These are phyloP conservation scores for Calonectria hongkongensis DNA, from an alignment of 2,329 filamentous ascomycete species.

Conservation along the genomic window DNA sequence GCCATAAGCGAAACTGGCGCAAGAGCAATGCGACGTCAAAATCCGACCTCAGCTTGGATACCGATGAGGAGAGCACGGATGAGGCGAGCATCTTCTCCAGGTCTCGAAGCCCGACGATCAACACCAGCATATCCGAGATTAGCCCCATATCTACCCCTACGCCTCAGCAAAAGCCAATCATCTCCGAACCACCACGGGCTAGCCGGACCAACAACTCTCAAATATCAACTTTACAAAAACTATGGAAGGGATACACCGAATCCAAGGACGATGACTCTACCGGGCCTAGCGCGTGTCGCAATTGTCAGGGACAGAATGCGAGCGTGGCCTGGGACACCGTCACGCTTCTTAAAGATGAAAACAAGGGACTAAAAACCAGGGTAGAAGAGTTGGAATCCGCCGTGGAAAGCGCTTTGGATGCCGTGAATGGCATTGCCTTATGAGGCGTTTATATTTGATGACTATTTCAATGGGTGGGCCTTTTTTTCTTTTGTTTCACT, in stretches of 20 bases:
- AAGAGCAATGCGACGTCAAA: constrained; percentile 66
- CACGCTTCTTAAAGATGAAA: constrained; percentile 77
- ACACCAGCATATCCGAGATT: constrained; percentile 61
- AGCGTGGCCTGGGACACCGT: constrained; percentile 80
- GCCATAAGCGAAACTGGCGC: constrained; percentile 64
- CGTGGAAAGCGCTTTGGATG: constrained; percentile 77
- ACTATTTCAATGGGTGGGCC: neutral
- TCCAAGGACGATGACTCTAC: constrained; percentile 50
- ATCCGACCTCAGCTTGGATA: constrained; percentile 66
- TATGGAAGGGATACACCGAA: constrained; percentile 65
- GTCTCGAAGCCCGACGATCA: constrained; percentile 73
- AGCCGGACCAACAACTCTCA: constrained; percentile 58
- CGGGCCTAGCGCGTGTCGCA: constrained; percentile 65
- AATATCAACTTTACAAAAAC: constrained; percentile 63
- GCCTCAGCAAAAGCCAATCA: constrained; percentile 50
- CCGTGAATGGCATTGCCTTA: constrained; percentile 73
- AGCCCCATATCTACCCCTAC: constrained; percentile 48
- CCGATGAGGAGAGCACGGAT: constrained; percentile 71
- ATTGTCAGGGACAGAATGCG: constrained; percentile 75
- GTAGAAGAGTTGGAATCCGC: constrained; percentile 76
- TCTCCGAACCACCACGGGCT: constrained; percentile 51
- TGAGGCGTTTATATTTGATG: constrained; percentile 48
- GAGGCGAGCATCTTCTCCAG: constrained; percentile 77
- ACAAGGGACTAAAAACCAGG: constrained; percentile 75
- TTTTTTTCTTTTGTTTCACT: constrained; percentile 30